Evolutionary conservation across 306 rosid genomes (phyloP).

Genomic region (Ormosia emarginata): DNA sequence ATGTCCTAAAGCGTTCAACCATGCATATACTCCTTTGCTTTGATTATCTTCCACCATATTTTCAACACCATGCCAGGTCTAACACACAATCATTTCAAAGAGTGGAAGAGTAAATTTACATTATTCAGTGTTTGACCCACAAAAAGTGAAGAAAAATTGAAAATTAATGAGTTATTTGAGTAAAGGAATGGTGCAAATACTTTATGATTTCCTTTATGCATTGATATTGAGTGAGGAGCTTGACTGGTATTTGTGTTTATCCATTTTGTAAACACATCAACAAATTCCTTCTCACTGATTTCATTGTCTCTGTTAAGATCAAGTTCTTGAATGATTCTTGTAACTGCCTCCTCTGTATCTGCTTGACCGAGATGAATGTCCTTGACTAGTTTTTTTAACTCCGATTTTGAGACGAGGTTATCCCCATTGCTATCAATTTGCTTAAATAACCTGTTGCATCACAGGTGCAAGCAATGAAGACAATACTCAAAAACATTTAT

Average conservation of each 20-base stretch:
- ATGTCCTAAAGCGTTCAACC: not conserved
- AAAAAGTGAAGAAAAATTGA: not conserved
- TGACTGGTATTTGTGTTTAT: not conserved
- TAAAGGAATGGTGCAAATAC: not conserved
- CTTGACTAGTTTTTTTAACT: slow-evolving; percentile 1
- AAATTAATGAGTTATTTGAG: not conserved
- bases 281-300: slow-evolving; percentile 18
- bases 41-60: slow-evolving; percentile 10
- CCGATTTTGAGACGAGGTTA: not conserved
- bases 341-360: slow-evolving; percentile 3
- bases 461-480: not conserved
- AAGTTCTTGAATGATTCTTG: slow-evolving; percentile 12
- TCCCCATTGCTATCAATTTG: slow-evolving; percentile 5
- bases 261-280: slow-evolving; percentile 16
- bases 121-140: not conserved
- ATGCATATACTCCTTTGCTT: not conserved
- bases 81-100: not conserved
- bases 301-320: slow-evolving; percentile 10
- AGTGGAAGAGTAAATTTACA: not conserved
- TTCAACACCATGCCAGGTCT: slow-evolving; percentile 17
- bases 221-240: not conserved
- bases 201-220: not conserved
- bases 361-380: not conserved
- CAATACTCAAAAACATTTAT: not conserved
- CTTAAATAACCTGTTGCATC: slow-evolving; percentile 16